Percentiles rank a stretch among this genome's conserved stretches.
phyloP scores from a whole-genome alignment of 495 filamentous ascomycete genomes.

The Neurospora sp. region DNA sequence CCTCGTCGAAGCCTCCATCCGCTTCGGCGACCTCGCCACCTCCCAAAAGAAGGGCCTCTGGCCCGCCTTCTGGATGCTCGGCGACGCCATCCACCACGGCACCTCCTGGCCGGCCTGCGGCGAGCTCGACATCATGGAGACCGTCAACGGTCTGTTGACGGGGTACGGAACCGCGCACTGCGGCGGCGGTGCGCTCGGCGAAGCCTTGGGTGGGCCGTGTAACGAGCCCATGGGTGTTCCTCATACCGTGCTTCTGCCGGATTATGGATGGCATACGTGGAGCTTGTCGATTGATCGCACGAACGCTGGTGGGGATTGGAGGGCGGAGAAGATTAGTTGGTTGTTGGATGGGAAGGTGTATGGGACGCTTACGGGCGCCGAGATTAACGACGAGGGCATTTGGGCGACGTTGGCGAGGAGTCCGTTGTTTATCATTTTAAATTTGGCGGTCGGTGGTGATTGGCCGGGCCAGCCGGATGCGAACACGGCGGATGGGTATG shows the following conservation, averaged over 20 bases:
- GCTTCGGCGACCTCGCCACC: constrained; percentile 26
- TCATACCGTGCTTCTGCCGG: constrained; percentile 18
- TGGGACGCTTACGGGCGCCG: constrained; percentile 26
- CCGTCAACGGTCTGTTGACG: constrained; percentile 33
- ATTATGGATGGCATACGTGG: constrained; percentile 37
- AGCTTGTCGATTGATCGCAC: constrained; percentile 33
- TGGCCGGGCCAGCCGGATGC: constrained; percentile 27
- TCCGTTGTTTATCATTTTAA: constrained; percentile 37
- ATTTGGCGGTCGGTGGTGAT: constrained; percentile 40
- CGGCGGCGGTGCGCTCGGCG: constrained; percentile 22
- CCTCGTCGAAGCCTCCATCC: constrained; percentile 29
- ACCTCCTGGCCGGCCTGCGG: constrained; percentile 39
- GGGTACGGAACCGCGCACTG: constrained; percentile 42
- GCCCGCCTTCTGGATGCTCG: constrained; percentile 46
- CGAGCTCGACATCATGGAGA: constrained; percentile 46
- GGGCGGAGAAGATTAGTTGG: constrained; percentile 35
- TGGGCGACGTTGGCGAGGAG: constrained; percentile 38
- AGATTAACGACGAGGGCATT: constrained; percentile 30
- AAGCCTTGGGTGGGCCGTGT: constrained; percentile 31
- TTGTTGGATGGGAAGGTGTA: constrained; percentile 32
- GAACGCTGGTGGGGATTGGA: constrained; percentile 24
- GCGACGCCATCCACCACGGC: constrained; percentile 37
- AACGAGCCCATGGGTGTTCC: constrained; percentile 33
- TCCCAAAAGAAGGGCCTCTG: constrained; percentile 37
- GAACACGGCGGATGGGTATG: constrained; percentile 31